Evolutionary conservation across 2,329 filamentous ascomycete genomes (phyloP).

Genomic region (Macrophomina phaseolina): DNA sequence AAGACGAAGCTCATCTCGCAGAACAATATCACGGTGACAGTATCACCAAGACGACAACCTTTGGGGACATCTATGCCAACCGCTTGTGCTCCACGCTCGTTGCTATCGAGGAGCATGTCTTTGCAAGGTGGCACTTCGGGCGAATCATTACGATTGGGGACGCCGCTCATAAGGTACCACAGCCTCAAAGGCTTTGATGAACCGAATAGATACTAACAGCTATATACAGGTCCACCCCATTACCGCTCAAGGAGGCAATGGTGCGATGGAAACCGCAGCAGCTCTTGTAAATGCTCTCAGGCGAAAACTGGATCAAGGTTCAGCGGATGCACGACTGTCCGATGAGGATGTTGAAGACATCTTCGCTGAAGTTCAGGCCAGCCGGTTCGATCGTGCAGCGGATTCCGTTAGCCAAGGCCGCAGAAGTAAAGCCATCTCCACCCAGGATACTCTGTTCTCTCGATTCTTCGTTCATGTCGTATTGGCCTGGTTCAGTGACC

Average conservation of each 20-base stretch:
- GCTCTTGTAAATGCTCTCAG: neutral
- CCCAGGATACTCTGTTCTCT: neutral
- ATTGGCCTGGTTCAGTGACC: neutral
- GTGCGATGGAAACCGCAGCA: neutral
- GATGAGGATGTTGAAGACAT: neutral
- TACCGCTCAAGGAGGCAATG: neutral
- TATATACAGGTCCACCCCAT: neutral
- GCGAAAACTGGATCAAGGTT: neutral
- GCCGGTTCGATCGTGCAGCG: neutral
- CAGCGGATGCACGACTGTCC: neutral
- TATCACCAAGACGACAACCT: neutral
- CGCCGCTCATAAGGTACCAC: neutral
- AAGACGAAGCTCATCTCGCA: neutral
- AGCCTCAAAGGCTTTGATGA: too few relatives aligned
- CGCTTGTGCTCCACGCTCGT: neutral
- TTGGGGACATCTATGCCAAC: neutral
- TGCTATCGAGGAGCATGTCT: neutral
- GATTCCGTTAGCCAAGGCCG: neutral
- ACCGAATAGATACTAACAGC: neutral
- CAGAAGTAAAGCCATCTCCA: neutral
- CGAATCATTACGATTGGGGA: neutral
- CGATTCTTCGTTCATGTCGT: neutral
- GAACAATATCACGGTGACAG: neutral
- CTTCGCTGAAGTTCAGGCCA: neutral
- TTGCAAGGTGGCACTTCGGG: neutral